Percentiles rank a stretch among this genome's conserved stretches.
Conservation (phyloP, 805 yeast genomes). For the Starmerella ratchasimensis region DNA sequence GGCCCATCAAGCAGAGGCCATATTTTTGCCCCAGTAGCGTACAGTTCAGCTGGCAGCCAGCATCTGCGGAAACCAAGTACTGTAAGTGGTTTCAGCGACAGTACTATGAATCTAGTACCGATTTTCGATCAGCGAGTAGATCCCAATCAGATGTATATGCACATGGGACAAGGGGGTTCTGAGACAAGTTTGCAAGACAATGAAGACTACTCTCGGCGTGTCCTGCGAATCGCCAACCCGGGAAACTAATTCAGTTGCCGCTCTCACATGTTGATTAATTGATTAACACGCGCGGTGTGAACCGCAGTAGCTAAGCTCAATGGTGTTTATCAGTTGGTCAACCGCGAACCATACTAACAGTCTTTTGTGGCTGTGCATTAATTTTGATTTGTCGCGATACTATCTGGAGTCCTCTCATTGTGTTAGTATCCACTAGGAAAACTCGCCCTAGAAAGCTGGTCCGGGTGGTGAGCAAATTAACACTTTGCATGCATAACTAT, state of each 20-base stretch:
- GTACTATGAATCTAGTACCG: slow-evolving; percentile 24
- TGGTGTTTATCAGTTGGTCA: too few species aligned
- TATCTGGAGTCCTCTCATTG: too few species aligned
- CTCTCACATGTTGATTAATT: neutral
- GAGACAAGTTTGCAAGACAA: slow-evolving; percentile 40
- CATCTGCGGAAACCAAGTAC: slow-evolving; percentile 4
- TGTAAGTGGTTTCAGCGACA: slow-evolving; percentile 19
- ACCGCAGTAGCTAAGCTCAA: too few species aligned
- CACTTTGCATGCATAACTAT: too few species aligned
- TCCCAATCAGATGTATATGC: slow-evolving; percentile 40
- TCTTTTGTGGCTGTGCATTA: too few species aligned
- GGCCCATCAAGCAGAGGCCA: slow-evolving; percentile 6
- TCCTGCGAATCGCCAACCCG: slow-evolving; percentile 42
- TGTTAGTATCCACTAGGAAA: too few species aligned
- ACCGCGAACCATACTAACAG: too few species aligned
- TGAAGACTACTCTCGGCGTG: slow-evolving; percentile 43
- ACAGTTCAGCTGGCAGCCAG: slow-evolving; percentile 1
- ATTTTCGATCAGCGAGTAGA: slow-evolving; percentile 50
- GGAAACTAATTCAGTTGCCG: slow-evolving; percentile 18
- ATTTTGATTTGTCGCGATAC: too few species aligned
- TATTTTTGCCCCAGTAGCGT: slow-evolving; percentile 14
- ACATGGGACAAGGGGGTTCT: slow-evolving; percentile 35
- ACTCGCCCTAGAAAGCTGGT: too few species aligned
- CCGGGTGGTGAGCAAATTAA: too few species aligned
- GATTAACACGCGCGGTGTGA: too few species aligned